These are phyloP conservation scores for Aegle marmelos DNA, from an alignment of 345 rosid species.

Conservation along the genomic window DNA sequence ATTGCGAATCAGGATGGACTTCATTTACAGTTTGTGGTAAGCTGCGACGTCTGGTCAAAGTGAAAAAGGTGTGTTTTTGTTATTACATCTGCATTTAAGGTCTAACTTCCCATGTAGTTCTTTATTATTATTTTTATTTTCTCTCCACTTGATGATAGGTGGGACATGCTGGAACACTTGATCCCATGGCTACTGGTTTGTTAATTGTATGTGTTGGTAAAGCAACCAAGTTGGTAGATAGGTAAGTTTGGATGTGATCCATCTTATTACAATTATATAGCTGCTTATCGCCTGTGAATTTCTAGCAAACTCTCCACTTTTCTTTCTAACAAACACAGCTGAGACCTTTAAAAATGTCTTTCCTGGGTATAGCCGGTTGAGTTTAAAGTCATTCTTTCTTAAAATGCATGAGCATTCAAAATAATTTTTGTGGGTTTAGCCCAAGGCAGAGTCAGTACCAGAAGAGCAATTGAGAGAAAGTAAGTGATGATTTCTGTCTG, in stretches of 20 bases:
- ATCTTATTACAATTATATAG: background rate
- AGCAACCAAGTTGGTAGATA: constrained; percentile 88
- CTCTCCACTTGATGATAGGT: constrained; percentile 43
- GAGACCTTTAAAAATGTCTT: background rate
- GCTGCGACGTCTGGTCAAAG: constrained; percentile 83
- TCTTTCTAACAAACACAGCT: background rate
- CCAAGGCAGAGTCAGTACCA: too few species aligned
- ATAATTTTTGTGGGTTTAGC: too few species aligned
- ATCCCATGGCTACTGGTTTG: constrained; percentile 98
- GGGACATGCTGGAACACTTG: constrained; percentile 98
- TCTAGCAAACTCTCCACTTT: background rate
- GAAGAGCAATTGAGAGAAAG: too few species aligned
- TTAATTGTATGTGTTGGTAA: constrained; percentile 88
- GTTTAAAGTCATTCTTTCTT: too few species aligned
- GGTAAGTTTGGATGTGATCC: constrained; percentile 39
- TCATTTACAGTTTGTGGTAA: constrained; percentile 97
- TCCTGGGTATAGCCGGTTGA: too few species aligned
- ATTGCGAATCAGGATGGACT: constrained; percentile 70
- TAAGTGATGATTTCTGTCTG: too few species aligned
- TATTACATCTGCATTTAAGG: constrained; percentile 2
- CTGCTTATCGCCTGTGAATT: constrained; percentile 9
- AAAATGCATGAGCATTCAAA: too few species aligned
- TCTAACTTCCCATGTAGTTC: background rate
- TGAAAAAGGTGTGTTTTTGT: constrained; percentile 65
- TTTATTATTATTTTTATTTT: background rate